phyloP scores from a whole-genome alignment of 345 rosid species.

The Rubroshorea leprosula region DNA sequence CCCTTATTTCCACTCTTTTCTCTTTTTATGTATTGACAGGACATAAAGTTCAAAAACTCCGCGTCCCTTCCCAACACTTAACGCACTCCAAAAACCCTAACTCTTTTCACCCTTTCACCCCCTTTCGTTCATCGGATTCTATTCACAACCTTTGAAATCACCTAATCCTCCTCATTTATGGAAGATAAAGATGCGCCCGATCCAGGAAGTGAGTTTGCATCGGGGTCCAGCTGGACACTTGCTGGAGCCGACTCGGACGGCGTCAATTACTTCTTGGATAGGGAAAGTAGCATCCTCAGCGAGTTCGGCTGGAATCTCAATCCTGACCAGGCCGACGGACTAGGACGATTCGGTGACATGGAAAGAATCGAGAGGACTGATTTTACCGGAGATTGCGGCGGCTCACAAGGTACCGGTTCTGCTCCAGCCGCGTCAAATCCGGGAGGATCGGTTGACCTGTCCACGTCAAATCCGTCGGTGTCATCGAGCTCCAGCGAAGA shows the following conservation, averaged over 20 bases:
- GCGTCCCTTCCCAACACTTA: conserved; percentile 32
- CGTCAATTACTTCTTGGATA: conserved; percentile 44
- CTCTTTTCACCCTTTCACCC: conserved; percentile 3
- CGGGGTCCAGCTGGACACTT: conserved; percentile 33
- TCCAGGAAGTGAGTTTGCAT: conserved; percentile 30
- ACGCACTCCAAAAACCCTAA: conserved; percentile 44
- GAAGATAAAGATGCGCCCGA: conserved; percentile 33
- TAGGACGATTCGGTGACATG: too few relatives aligned
- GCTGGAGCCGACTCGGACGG: conserved; percentile 28
- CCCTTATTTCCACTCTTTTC: too few relatives aligned
- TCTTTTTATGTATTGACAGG: conserved; percentile 18
- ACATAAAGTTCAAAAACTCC: conserved; percentile 17
- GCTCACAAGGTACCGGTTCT: too few relatives aligned
- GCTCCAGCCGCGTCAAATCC: conserved; percentile 2
- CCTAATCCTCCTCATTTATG: conserved; percentile 14
- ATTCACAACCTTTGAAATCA: conserved; percentile 5
- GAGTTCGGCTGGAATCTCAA: conserved; percentile 70
- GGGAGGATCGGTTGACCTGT: conserved; percentile 29
- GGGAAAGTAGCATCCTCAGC: conserved; percentile 43
- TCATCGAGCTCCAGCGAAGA: conserved; percentile 88
- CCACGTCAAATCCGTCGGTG: conserved; percentile 60
- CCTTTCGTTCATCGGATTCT: neutral
- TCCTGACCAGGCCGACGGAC: conserved; percentile 4
- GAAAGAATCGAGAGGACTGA: too few relatives aligned
- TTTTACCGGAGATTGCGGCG: too few relatives aligned